These are phyloP conservation scores for Astrothelium subdiscretum DNA, from an alignment of 495 filamentous ascomycete species.

Conservation along the genomic window DNA sequence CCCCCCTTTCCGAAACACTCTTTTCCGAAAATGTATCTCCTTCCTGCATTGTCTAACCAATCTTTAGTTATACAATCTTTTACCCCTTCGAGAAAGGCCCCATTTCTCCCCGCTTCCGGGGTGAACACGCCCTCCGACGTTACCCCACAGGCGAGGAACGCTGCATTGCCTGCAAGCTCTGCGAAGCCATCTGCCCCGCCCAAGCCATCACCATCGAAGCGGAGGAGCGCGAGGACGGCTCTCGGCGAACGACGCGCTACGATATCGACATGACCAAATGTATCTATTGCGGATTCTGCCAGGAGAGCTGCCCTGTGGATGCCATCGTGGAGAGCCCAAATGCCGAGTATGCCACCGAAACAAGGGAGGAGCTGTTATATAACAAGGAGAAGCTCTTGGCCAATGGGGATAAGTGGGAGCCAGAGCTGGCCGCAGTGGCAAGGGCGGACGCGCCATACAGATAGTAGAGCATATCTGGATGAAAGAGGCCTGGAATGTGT, in stretches of 20 bases:
- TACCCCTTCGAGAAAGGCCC: slow-evolving; percentile 99
- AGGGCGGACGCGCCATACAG: slow-evolving; percentile 50
- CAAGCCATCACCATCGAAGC: slow-evolving; percentile 97
- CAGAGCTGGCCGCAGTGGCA: slow-evolving; percentile 83
- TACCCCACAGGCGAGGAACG: slow-evolving; percentile 97
- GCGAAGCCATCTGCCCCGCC: slow-evolving; percentile 95
- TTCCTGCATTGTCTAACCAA: background rate
- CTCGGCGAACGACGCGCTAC: slow-evolving; percentile 87
- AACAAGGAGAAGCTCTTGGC: slow-evolving; percentile 93
- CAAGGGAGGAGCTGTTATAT: slow-evolving; percentile 90
- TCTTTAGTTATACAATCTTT: slow-evolving; percentile 80
- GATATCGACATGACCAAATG: slow-evolving; percentile 99
- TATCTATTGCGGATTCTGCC: slow-evolving; percentile 99
- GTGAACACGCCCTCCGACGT: slow-evolving; percentile 87
- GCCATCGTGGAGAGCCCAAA: slow-evolving; percentile 94
- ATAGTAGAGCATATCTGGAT: slow-evolving; percentile 10
- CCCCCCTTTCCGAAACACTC: background rate
- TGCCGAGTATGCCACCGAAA: slow-evolving; percentile 96
- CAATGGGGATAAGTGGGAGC: slow-evolving; percentile 97
- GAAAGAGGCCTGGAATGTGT: no score
- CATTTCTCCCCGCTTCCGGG: slow-evolving; percentile 93
- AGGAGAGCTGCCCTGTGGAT: slow-evolving; percentile 97
- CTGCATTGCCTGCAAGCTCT: slow-evolving; percentile 98
- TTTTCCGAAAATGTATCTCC: background rate
- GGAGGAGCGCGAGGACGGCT: slow-evolving; percentile 92